Base-by-base conservation (phyloP, 2,329 filamentous ascomycete genomes). In the Trichophaea hybrida region DNA sequence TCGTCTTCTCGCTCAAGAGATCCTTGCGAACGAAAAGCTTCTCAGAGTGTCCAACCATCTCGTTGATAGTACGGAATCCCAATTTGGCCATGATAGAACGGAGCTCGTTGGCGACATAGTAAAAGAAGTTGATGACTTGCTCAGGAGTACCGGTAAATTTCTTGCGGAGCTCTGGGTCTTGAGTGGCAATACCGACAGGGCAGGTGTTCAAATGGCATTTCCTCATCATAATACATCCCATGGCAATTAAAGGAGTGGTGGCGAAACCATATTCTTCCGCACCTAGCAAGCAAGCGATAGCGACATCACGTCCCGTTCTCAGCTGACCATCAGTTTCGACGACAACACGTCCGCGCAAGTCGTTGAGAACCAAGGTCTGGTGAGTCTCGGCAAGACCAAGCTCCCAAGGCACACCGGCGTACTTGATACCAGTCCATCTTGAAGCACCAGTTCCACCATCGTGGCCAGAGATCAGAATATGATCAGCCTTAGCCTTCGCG, bases 241-340 rank as follows among this genome's bases (percentile, higher is more conserved):
- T 93, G 58, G 91, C 91, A 68, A 96, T 96, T 57, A 97, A 75
- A 69, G 91, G 91, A 61, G 91, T 86, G 0, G 91, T 97, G 44
- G 91, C 91, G 70, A 97, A 97, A 15, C 91, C 91, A 82, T 88
- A 97, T 75, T 97, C 91, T 74, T 97, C 91, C n/a, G 91, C 91
- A 75, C 91, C 91, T 58, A 97, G 84, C 69, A 97, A 74, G 78
- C 89, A 95, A 62, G 91, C 91, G 66, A 97, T 90, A 54, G 90
- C 91, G 59, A 97, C 84, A 75, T 97, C 91, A 67, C 91, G 83
- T 65, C 91, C 91, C 62, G 91, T 96, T 66, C 88, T 82, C 57
- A 97, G 78, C 73, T 97, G 91, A 70, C 91, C 91, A 74, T 97
- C 91, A 64, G 91, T 96, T 76, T 97, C 90, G 37, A 96, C 89